phyloP scores from a whole-genome alignment of 805 yeast genomes.

The Millerago galiae region DNA sequence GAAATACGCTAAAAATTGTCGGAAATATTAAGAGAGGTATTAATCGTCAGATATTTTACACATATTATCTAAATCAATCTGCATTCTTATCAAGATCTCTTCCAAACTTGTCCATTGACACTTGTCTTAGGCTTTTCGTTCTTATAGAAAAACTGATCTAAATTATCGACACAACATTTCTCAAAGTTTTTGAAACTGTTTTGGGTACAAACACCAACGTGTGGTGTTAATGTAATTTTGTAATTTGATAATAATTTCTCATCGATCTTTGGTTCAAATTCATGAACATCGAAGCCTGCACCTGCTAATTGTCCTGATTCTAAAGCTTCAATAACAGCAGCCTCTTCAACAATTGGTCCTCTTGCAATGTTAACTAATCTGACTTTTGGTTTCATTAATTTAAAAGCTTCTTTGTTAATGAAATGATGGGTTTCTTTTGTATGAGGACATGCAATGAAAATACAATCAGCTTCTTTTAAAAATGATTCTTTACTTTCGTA shows the following conservation, averaged over 20 bases:
- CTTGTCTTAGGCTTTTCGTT: constrained; percentile 26
- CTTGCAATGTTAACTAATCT: constrained; percentile 32
- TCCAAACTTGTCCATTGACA: constrained; percentile 20
- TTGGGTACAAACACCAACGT: constrained; percentile 30
- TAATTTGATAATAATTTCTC: constrained; percentile 28
- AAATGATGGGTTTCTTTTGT: constrained; percentile 33
- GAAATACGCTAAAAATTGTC: too few relatives aligned
- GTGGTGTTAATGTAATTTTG: constrained; percentile 32
- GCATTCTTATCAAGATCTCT: background rate
- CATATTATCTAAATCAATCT: too few relatives aligned
- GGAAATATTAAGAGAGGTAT: too few relatives aligned
- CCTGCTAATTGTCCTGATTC: constrained; percentile 36
- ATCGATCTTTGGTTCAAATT: constrained; percentile 34
- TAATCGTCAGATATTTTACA: too few relatives aligned
- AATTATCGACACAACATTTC: constrained; percentile 30
- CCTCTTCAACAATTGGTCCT: constrained; percentile 35
- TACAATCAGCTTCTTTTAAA: constrained; percentile 24
- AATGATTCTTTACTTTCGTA: constrained; percentile 22
- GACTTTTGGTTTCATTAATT: constrained; percentile 23
- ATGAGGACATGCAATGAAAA: constrained; percentile 34
- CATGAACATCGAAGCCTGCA: constrained; percentile 38
- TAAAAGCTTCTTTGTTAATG: constrained; percentile 27
- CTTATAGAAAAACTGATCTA: constrained; percentile 31
- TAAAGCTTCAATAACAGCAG: constrained; percentile 33
- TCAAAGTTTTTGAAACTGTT: constrained; percentile 34